These are phyloP conservation scores for Endoconidiophora laricicola DNA, from an alignment of 2,329 filamentous ascomycete genomes.

Conservation along the genomic window DNA sequence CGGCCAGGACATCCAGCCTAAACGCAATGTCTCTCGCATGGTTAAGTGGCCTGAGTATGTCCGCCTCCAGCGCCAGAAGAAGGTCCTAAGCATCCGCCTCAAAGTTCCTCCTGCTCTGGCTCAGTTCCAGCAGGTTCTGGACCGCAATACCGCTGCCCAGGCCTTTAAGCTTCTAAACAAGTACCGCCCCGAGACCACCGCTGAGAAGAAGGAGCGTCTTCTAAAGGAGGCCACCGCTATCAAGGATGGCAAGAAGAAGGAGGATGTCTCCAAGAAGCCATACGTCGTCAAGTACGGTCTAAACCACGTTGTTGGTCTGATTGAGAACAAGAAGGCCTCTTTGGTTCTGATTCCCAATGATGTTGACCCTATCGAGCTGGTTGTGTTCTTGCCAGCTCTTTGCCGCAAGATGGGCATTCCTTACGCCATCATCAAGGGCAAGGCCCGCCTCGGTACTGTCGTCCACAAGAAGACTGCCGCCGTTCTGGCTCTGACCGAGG, in stretches of 20 bases:
- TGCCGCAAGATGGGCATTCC: constrained; percentile 99
- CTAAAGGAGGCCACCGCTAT: constrained; percentile 96
- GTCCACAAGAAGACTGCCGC: constrained; percentile 99
- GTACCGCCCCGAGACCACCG: constrained; percentile 98
- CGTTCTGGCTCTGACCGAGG: constrained; percentile 88
- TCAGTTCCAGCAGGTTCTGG: constrained; percentile 94
- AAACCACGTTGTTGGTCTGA: constrained; percentile 94
- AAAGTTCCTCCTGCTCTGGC: constrained; percentile 96
- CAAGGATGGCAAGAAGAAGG: constrained; percentile 99
- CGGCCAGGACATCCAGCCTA: constrained; percentile 95
- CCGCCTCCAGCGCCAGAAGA: constrained; percentile 81
- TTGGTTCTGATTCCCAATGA: constrained; percentile 98
- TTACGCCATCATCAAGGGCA: constrained; percentile 99
- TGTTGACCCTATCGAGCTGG: constrained; percentile 98
- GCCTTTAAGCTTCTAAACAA: constrained; percentile 99
- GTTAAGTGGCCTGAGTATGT: constrained; percentile 99
- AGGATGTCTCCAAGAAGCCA: constrained; percentile 99
- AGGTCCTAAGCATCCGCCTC: constrained; percentile 95
- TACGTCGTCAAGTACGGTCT: constrained; percentile 99
- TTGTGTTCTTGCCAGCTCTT: constrained; percentile 96
- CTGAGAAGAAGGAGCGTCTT: constrained; percentile 99
- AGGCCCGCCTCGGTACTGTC: constrained; percentile 95
- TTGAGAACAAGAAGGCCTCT: constrained; percentile 99
- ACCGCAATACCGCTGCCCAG: constrained; percentile 93
- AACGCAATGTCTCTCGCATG: constrained; percentile 91